phyloP scores from a whole-genome alignment of 495 filamentous ascomycete species.

The Penicillium samsonianum region DNA sequence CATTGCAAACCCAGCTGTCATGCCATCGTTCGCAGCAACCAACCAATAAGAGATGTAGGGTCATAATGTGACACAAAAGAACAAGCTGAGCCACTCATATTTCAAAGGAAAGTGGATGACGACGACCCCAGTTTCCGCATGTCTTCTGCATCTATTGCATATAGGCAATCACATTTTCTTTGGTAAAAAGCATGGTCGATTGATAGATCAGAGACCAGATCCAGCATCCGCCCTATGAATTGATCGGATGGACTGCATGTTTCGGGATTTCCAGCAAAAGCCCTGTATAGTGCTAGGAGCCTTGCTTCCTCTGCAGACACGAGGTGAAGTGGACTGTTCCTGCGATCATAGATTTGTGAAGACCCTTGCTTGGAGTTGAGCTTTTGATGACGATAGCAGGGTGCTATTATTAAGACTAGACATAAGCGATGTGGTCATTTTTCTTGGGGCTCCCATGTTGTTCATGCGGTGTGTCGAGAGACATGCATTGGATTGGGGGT shows the following conservation, averaged over 20 bases:
- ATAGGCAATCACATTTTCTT: constrained; percentile 22
- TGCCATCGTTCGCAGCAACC: constrained; percentile 14
- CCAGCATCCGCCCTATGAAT: not conserved
- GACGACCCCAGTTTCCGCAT: constrained; percentile 12
- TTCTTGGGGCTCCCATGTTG: not conserved
- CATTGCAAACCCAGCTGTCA: constrained; percentile 28
- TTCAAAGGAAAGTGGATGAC: not conserved
- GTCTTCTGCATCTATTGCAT: constrained; percentile 27
- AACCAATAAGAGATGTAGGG: not conserved
- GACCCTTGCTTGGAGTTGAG: constrained; percentile 8
- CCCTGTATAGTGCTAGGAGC: constrained; percentile 14
- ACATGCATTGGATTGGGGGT: not conserved
- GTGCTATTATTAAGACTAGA: not conserved
- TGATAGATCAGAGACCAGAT: constrained; percentile 6
- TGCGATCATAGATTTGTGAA: not conserved
- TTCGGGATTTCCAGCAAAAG: constrained; percentile 1
- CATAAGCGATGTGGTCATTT: too few relatives aligned
- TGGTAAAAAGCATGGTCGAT: not conserved
- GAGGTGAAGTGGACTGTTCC: constrained; percentile 8
- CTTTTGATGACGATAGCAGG: not conserved
- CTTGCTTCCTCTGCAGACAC: constrained; percentile 18
- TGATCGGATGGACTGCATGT: not conserved
- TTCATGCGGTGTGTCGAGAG: not conserved
- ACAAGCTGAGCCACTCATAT: not conserved
- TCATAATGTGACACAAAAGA: not conserved